Percentiles rank a stretch among this genome's conserved stretches.
phyloP scores from a whole-genome alignment of 352 stramenopile genomes.

The Phytopythium montanum region DNA sequence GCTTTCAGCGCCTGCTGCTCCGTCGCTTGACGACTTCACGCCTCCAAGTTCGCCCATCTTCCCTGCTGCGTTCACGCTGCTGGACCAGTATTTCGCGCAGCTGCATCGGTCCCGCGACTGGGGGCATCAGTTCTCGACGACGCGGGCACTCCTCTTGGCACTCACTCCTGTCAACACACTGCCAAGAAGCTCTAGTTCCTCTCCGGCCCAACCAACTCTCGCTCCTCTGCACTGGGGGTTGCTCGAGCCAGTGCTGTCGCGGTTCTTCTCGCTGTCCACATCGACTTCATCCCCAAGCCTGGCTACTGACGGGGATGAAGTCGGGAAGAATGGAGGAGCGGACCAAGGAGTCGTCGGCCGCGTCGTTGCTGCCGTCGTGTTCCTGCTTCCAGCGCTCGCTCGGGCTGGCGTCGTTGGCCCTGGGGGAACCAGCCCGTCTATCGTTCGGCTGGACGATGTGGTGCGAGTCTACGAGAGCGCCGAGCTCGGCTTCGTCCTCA shows the following conservation, averaged over 20 bases:
- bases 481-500: slow-evolving; percentile 29
- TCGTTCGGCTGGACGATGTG: slow-evolving; percentile 40
- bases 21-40: slow-evolving; percentile 7
- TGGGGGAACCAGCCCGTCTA: slow-evolving; percentile 22
- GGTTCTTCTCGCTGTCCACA: slow-evolving; percentile 44
- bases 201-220: slow-evolving; percentile 7
- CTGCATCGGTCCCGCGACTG: slow-evolving; percentile 32
- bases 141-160: slow-evolving; percentile 26
- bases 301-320: neutral
- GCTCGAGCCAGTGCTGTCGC: slow-evolving; percentile 41
- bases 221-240: slow-evolving; percentile 41
- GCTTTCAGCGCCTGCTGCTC: neutral
- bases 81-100: slow-evolving; percentile 50
- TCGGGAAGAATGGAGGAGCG: slow-evolving; percentile 13
- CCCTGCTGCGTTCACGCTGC: slow-evolving; percentile 30
- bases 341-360: slow-evolving; percentile 37
- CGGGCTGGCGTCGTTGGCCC: slow-evolving; percentile 10
- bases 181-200: neutral
- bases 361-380: slow-evolving; percentile 51
- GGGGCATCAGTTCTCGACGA: slow-evolving; percentile 35
- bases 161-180: slow-evolving; percentile 11
- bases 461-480: slow-evolving; percentile 57
- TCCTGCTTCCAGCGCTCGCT: slow-evolving; percentile 44
- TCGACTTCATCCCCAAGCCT: slow-evolving; percentile 1
- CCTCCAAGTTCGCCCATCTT: slow-evolving; percentile 36